phyloP scores from a whole-genome alignment of 1,284 basidiomycete genomes.

The Ganoderma boninense region DNA sequence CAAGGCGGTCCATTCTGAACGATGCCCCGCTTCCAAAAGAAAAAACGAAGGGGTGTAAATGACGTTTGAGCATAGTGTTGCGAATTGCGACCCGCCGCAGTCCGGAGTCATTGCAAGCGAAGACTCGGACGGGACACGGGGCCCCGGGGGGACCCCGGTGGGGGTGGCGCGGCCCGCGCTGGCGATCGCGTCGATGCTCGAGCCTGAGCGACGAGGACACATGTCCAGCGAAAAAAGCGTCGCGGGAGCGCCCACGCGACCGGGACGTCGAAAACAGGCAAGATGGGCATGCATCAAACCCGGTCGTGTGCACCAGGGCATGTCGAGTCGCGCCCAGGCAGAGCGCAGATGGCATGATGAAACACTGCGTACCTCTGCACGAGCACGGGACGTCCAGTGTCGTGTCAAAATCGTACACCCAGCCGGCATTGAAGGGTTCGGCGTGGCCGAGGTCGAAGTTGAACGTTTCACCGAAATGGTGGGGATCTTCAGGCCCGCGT shows the following conservation, averaged over 20 bases:
- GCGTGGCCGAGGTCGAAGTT: constrained; percentile 19
- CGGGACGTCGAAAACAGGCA: background rate
- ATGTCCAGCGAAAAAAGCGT: background rate
- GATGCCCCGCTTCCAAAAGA: background rate
- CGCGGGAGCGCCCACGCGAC: background rate
- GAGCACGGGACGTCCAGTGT: constrained; percentile 56
- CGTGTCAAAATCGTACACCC: constrained; percentile 77
- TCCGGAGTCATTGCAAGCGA: background rate
- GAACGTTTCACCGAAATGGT: background rate
- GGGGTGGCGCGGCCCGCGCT: background rate
- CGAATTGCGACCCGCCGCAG: background rate
- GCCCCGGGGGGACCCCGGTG: background rate
- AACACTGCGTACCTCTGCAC: constrained; percentile 51
- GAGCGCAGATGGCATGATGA: background rate
- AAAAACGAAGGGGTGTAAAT: background rate
- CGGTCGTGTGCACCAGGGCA: constrained; percentile 8
- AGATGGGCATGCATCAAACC: too few relatives aligned
- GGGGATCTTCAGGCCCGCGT: background rate
- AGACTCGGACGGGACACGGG: background rate
- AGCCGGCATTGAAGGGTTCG: constrained; percentile 34
- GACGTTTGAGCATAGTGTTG: background rate
- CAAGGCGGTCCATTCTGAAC: background rate
- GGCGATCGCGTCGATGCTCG: background rate
- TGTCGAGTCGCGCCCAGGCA: background rate
- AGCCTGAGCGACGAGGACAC: too few relatives aligned